Conservation (phyloP, 2,329 filamentous ascomycete genomes). For the Apiospora sp. region DNA sequence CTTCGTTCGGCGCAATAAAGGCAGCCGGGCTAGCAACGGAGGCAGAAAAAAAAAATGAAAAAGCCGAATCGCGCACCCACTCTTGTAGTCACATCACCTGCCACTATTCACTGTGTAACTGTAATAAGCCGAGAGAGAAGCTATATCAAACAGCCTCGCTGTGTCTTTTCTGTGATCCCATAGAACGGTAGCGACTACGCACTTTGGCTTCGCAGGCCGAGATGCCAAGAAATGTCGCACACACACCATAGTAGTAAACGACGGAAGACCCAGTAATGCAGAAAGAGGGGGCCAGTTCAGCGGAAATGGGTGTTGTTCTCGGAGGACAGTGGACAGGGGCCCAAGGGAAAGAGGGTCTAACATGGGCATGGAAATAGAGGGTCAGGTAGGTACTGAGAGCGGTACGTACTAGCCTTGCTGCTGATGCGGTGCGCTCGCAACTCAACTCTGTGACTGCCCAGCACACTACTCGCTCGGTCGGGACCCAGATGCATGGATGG, state of each 20-base stretch:
- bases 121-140: background rate
- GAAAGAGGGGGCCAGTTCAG: constrained; percentile 17
- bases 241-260: background rate
- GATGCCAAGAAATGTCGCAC: constrained; percentile 21
- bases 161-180: background rate
- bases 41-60: background rate
- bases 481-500: constrained; percentile 13
- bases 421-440: background rate
- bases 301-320: constrained; percentile 20
- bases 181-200: constrained; percentile 15
- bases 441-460: background rate
- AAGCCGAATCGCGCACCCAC: constrained; percentile 6
- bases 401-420: background rate
- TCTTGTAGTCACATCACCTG: background rate
- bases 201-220: constrained; percentile 16
- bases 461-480: background rate
- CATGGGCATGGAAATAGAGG: constrained; percentile 10
- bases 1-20: background rate
- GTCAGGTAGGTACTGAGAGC: background rate
- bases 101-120: background rate
- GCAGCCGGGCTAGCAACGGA: background rate
- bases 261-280: constrained; percentile 1
- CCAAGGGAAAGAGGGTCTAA: constrained; percentile 7
- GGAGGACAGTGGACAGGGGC: constrained; percentile 17
- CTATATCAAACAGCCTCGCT: constrained; percentile 20